Evolutionary conservation across 192 early-diverging fungal species (phyloP), one percentile per base, ranked within the genome.

Genomic region (Entomortierella chlamydospora): DNA sequence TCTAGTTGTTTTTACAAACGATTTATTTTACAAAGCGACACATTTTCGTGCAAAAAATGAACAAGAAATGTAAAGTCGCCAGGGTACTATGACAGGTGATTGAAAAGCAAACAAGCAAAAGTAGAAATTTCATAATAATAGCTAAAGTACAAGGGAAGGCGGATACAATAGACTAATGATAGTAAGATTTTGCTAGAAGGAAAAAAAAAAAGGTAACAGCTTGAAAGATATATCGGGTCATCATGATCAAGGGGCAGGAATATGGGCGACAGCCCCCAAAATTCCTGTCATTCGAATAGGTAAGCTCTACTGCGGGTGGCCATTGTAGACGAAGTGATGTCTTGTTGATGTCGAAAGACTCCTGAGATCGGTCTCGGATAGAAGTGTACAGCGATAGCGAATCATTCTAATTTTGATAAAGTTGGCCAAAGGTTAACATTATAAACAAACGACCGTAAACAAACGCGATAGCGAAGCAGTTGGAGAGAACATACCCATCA

Each of bases 351-450:
- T 85, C 22, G 83, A 70, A n/a, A 87, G 70, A 64, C 81, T 82
- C 4, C 86, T 72, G 12, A 85, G 82, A 31, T 87, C 86, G 0
- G 64, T 67, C 42, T 87, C 84, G 37, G 81, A 73, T 12, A 87
- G 41, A 17, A 85, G 70, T 11, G 70, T 62, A 22, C 73, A 84
- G 1, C 83, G 80, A 53, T 85, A 85, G 7, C 73, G 73, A 26
- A 85, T 70, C 61, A 72, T 68, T 8, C 73, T 84, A 58, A 43
- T n/a, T n/a, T n/a, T n/a, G n/a, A n/a, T n/a, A n/a, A 37, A 4
- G 34, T 37, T 25, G 62, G 7, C 26, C 4, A 72, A 37, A 37
- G 26, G 23, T 56, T n/a, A 23, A 45, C 42, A 30, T 23, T 22
- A 45, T 61, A 31, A n/a, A n/a, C n/a, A n/a, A n/a, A n/a, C 64